These are phyloP conservation scores for Thermochaetoides thermophila DNA, from an alignment of 495 filamentous ascomycete species.

Conservation along the genomic window DNA sequence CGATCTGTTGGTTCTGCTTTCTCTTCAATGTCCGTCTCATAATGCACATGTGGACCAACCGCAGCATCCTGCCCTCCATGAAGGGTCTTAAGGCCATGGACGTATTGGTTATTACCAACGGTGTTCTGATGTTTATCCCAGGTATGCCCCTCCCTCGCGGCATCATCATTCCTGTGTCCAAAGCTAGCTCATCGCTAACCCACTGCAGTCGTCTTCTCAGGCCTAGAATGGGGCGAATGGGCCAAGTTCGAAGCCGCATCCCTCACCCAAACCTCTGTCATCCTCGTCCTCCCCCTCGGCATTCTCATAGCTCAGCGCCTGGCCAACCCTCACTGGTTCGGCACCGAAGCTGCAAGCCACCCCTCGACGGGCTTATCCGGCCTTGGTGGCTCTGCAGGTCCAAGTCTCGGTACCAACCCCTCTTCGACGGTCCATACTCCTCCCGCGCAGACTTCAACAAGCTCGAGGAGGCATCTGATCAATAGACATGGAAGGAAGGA, in stretches of 20 bases:
- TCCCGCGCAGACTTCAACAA: no score
- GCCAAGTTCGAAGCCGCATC: slow-evolving; percentile 40
- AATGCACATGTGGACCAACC: slow-evolving; percentile 23
- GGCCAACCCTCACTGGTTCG: slow-evolving; percentile 11
- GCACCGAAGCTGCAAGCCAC: background rate
- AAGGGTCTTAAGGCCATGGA: slow-evolving; percentile 22
- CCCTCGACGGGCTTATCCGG: background rate
- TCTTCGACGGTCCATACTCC: no score
- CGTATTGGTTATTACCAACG: slow-evolving; percentile 24
- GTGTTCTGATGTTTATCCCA: slow-evolving; percentile 49
- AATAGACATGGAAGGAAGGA: no score
- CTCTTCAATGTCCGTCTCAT: slow-evolving; percentile 61
- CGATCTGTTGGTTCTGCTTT: slow-evolving; percentile 60
- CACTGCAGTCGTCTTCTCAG: slow-evolving; percentile 50
- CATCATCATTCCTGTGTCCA: slow-evolving; percentile 3
- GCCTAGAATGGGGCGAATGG: slow-evolving; percentile 39
- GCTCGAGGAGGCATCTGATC: no score
- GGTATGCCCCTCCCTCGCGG: slow-evolving; percentile 33
- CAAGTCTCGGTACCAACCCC: background rate
- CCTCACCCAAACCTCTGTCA: slow-evolving; percentile 49
- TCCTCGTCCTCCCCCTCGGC: slow-evolving; percentile 65
- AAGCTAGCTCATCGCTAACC: background rate
- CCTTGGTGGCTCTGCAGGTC: background rate
- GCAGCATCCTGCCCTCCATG: slow-evolving; percentile 17
- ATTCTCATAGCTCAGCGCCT: slow-evolving; percentile 55